Conservation (phyloP, 352 stramenopile species). For the Globisporangium iwayamae region DNA sequence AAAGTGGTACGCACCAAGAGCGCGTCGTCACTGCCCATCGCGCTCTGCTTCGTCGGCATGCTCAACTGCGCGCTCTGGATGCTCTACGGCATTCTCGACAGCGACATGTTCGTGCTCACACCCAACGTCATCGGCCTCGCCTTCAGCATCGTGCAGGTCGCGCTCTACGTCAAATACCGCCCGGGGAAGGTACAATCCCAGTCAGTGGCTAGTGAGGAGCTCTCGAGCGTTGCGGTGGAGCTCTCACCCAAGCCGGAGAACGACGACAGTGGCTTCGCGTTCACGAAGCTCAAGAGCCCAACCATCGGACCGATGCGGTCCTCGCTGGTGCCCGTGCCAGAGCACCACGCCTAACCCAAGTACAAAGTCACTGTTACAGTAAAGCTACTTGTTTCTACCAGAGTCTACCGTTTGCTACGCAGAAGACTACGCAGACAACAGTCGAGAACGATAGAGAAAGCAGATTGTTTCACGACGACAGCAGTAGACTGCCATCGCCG, state of each 20-base stretch:
- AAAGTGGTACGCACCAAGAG: constrained; percentile 33
- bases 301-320: not conserved
- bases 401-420: too few relatives aligned
- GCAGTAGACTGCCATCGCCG: too few relatives aligned
- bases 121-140: constrained; percentile 41
- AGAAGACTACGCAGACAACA: too few relatives aligned
- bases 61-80: constrained; percentile 61
- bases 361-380: too few relatives aligned
- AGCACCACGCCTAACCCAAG: too few relatives aligned
- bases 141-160: constrained; percentile 31
- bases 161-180: constrained; percentile 28
- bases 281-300: constrained; percentile 4
- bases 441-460: too few relatives aligned
- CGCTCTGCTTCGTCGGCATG: constrained; percentile 54
- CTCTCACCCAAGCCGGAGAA: not conserved
- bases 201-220: constrained; percentile 14
- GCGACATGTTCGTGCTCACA: constrained; percentile 51
- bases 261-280: not conserved
- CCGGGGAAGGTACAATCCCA: constrained; percentile 30
- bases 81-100: constrained; percentile 35
- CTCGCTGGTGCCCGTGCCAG: not conserved
- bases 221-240: not conserved
- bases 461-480: too few relatives aligned
- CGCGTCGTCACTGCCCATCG: constrained; percentile 46
- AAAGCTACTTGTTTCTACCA: too few relatives aligned